Base-by-base conservation (phyloP, 2,329 filamentous ascomycete genomes). In the Coleophoma cylindrospora region DNA sequence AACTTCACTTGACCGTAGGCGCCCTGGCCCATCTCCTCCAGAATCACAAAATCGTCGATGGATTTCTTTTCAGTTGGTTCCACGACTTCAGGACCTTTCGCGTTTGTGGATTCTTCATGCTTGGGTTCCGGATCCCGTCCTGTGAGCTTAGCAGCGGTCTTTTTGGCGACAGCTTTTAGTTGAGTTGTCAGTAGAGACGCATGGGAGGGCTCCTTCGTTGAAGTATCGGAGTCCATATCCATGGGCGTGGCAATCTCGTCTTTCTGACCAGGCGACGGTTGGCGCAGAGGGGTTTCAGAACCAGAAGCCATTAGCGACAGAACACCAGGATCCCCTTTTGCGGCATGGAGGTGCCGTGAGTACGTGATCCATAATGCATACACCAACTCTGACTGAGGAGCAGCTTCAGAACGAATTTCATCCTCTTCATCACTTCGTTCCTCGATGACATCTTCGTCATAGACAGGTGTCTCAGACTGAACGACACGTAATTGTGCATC, bases 341-440 rank as follows among this genome's bases (percentile, higher is more conserved):
- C 79, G 14, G 89, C 87, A 66, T 99, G 94, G 12, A 97, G 76
- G 62, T 96, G 90, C 54, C 91, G 81, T 15, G 92, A 97, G 66
- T 97, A 99, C 1, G 92, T 97, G 57, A 99, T 87, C 94, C 94
- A 99, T 32, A 99, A 72, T 11, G 94, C 94, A 71, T 91, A 97
- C 0, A 97, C 91, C 54, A 95, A 80, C 66, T 96, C 91, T 14
- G 84, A 81, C 54, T 74, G 68, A 11, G 77, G 68, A n/a, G 79
- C 75, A 9, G 73, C 63, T n/a, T 21, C 47, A 11, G 40, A 32
- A 17, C 47, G 21, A n/a, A 48, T 50, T 33, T 58, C 55, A 33
- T 61, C 72, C 43, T 80, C 76, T 36, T 79, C 77, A 44, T 79
- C 77, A 48, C 74, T 79, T 37, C 72, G 70, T 64, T 90, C 84